phyloP scores from a whole-genome alignment of 2,329 filamentous ascomycete species.

The Sphaerulina musiva region DNA sequence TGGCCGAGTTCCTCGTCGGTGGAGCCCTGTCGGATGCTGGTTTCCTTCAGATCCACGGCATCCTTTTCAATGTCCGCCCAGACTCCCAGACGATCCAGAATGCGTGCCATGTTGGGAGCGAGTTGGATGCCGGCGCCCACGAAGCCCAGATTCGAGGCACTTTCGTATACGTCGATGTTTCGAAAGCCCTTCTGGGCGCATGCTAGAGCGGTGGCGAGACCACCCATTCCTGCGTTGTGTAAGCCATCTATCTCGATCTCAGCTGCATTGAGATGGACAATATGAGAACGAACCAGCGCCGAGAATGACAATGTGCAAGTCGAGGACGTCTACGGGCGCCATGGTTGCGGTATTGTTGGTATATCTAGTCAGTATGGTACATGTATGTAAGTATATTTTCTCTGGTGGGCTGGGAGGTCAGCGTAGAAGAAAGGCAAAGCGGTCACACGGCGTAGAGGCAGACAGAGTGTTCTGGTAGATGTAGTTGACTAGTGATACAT shows the following conservation, averaged over 20 bases:
- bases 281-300: constrained; percentile 29
- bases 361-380: background rate
- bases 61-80: constrained; percentile 66
- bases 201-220: constrained; percentile 63
- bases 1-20: constrained; percentile 63
- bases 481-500: no score
- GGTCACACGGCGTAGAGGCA: no score
- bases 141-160: constrained; percentile 66
- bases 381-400: background rate
- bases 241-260: background rate
- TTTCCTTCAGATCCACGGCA: constrained; percentile 63
- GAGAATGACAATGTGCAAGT: constrained; percentile 32
- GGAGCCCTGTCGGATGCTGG: constrained; percentile 66
- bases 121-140: constrained; percentile 81
- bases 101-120: constrained; percentile 72
- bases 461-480: no score
- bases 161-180: constrained; percentile 67
- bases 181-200: constrained; percentile 71
- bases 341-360: constrained; percentile 16
- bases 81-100: constrained; percentile 65
- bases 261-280: background rate
- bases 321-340: constrained; percentile 30
- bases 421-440: no score
- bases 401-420: no score
- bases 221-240: constrained; percentile 61